phyloP scores from a whole-genome alignment of 2,329 filamentous ascomycete genomes.

The Paecilomyces sp. region DNA sequence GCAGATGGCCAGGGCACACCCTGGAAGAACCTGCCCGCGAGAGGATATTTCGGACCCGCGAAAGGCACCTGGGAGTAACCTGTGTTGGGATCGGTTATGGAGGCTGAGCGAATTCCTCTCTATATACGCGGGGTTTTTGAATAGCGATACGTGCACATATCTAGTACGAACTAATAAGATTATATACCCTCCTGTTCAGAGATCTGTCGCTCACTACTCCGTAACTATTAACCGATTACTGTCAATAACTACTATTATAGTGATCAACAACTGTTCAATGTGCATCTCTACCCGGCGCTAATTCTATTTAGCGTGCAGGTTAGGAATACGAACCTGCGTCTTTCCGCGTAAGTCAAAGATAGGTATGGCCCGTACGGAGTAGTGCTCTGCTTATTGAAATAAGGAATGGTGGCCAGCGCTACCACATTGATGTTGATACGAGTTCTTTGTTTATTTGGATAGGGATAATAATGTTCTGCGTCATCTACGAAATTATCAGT shows the following conservation, averaged over 20 bases:
- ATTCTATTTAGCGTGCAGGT: not conserved
- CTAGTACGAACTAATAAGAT: not conserved
- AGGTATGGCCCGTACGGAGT: too few relatives aligned
- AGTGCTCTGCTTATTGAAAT: not conserved
- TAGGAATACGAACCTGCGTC: not conserved
- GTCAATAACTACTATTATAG: not conserved
- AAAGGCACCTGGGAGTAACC: not conserved
- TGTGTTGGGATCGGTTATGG: not conserved
- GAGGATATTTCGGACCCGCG: not conserved
- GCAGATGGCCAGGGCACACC: constrained; percentile 36
- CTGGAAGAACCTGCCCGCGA: constrained; percentile 11
- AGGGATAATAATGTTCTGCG: too few relatives aligned
- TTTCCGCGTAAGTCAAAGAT: not conserved
- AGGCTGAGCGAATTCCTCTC: not conserved
- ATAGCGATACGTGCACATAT: not conserved
- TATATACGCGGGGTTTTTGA: not conserved
- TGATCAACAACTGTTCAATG: not conserved
- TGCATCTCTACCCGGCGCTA: not conserved
- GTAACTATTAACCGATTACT: too few relatives aligned
- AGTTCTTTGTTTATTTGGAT: too few relatives aligned
- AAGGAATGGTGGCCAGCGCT: too few relatives aligned
- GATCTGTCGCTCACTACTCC: not conserved
- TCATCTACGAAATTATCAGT: too few relatives aligned
- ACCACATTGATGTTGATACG: too few relatives aligned
- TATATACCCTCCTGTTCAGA: not conserved